Conservation (phyloP, 2,329 filamentous ascomycete genomes). For the Pezizomycotina sp. region DNA sequence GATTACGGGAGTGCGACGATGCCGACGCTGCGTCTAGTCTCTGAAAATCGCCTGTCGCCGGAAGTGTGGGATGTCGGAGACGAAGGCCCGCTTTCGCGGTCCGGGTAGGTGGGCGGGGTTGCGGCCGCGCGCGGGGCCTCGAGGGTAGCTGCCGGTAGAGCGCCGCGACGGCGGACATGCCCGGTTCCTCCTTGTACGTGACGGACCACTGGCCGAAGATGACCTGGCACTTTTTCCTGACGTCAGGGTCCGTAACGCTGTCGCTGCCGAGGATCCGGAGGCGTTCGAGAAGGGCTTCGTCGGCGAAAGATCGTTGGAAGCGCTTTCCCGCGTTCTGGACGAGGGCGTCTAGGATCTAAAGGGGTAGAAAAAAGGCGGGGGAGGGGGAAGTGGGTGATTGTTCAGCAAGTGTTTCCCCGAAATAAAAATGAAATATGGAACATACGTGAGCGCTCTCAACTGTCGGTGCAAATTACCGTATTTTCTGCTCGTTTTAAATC, state of each 20-base stretch:
- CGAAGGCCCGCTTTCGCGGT: constrained; percentile 15
- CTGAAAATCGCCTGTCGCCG: too few species aligned
- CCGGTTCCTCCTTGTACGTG: constrained; percentile 64
- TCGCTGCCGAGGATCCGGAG: constrained; percentile 76
- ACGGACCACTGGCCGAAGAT: constrained; percentile 75
- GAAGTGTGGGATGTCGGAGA: constrained; percentile 28
- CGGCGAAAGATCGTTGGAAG: constrained; percentile 74
- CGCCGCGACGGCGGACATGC: constrained; percentile 61
- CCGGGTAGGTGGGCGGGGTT: constrained; percentile 32
- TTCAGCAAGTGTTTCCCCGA: too few species aligned
- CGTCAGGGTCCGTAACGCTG: constrained; percentile 63
- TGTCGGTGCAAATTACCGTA: constrained; percentile 92
- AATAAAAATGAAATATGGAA: too few species aligned
- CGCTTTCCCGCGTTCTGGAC: constrained; percentile 83
- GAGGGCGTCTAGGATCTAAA: constrained; percentile 59
- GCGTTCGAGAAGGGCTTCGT: constrained; percentile 81
- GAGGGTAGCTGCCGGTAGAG: constrained; percentile 57
- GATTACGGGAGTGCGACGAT: constrained; percentile 25
- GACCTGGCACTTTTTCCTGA: constrained; percentile 74
- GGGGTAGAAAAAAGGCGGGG: too few species aligned
- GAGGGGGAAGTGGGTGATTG: too few species aligned
- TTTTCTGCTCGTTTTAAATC: constrained; percentile 39
- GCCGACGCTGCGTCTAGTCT: constrained; percentile 15
- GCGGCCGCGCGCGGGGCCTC: constrained; percentile 27
- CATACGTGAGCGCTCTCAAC: constrained; percentile 58